Percentiles rank a stretch among this genome's conserved stretches.
Evolutionary conservation across 371 early-diverging fungal genomes (phyloP).

Genomic region (Mucor indicus): DNA sequence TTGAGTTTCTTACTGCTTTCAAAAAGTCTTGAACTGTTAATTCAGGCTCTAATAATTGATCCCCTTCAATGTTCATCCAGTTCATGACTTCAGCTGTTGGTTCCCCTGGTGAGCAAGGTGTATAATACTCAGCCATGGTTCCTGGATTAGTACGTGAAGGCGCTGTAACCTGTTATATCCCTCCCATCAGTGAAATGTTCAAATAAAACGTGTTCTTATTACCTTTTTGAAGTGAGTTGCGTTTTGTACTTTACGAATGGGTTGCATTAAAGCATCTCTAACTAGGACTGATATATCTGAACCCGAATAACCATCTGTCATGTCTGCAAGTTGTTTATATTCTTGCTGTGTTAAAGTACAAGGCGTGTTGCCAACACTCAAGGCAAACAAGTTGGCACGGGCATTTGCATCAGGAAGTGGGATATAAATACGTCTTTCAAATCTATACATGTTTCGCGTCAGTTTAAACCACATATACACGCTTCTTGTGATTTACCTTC

Average conservation of each 20-base stretch:
- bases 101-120: slow-evolving; percentile 97
- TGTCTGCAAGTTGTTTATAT: slow-evolving; percentile 70
- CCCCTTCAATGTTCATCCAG: slow-evolving; percentile 83
- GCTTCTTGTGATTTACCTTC: slow-evolving; percentile 54
- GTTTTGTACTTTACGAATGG: slow-evolving; percentile 92
- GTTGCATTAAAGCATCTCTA: slow-evolving; percentile 95
- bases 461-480: neutral
- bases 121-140: slow-evolving; percentile 60
- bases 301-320: slow-evolving; percentile 91
- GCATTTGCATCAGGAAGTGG: slow-evolving; percentile 90
- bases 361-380: slow-evolving; percentile 90
- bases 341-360: slow-evolving; percentile 72
- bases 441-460: slow-evolving; percentile 46
- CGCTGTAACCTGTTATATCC: slow-evolving; percentile 40
- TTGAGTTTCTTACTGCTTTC: slow-evolving; percentile 71
- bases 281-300: slow-evolving; percentile 94
- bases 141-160: slow-evolving; percentile 60
- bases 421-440: slow-evolving; percentile 96
- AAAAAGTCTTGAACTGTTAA: slow-evolving; percentile 83
- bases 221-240: slow-evolving; percentile 96
- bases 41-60: slow-evolving; percentile 90
- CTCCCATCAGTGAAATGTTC: too few relatives aligned
- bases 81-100: slow-evolving; percentile 82
- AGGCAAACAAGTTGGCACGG: slow-evolving; percentile 86
- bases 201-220: neutral